phyloP scores from a whole-genome alignment of 106 monocot species.

The Hemerocallis citrina region DNA sequence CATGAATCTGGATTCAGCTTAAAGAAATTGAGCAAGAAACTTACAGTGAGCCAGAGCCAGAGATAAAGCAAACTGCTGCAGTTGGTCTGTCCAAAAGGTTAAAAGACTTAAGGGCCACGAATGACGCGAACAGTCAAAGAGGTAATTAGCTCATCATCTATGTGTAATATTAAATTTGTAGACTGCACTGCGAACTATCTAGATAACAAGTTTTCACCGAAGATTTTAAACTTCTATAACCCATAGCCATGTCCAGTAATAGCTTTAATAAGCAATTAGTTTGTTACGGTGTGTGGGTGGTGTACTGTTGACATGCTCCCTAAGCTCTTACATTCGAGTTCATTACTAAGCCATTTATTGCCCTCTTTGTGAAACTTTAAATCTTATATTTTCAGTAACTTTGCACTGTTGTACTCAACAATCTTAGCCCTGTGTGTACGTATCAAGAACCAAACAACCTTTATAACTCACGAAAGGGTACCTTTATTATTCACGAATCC shows the following conservation, averaged over 20 bases:
- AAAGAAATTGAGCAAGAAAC: conserved; percentile 72
- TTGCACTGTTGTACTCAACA: too few relatives aligned
- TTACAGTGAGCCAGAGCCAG: conserved; percentile 25
- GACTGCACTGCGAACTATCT: too few relatives aligned
- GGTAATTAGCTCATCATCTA: conserved; percentile 34
- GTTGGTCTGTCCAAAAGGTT: conserved; percentile 78
- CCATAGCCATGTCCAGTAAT: too few relatives aligned
- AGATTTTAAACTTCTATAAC: too few relatives aligned
- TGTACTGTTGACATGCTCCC: not conserved
- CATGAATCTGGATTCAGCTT: conserved; percentile 26
- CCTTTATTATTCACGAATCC: too few relatives aligned
- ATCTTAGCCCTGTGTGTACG: too few relatives aligned
- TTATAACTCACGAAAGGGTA: too few relatives aligned
- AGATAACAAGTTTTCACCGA: too few relatives aligned
- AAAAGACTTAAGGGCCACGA: conserved; percentile 49
- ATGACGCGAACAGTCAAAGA: conserved; percentile 75
- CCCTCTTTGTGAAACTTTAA: not conserved
- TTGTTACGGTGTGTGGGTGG: not conserved
- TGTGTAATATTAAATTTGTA: too few relatives aligned
- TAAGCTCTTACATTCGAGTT: not conserved
- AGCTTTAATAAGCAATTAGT: too few relatives aligned
- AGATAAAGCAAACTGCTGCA: conserved; percentile 51
- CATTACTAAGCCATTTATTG: not conserved
- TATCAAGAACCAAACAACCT: too few relatives aligned
- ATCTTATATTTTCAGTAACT: not conserved